Evolutionary conservation across 495 filamentous ascomycete species (phyloP), one percentile per base, ranked within the genome.

Genomic region (Pseudevernia furfuracea): DNA sequence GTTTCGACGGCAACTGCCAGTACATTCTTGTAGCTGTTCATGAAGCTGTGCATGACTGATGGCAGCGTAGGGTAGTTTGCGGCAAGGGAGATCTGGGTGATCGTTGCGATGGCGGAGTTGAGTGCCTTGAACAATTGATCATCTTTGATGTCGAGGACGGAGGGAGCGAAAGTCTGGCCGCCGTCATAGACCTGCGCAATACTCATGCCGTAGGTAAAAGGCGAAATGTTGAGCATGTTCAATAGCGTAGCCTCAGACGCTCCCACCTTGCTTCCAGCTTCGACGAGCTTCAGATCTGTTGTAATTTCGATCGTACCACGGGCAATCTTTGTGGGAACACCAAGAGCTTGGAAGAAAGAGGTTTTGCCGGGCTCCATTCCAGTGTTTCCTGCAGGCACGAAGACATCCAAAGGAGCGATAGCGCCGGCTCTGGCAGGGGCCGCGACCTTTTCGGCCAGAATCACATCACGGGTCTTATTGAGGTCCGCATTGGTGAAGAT

Each of bases 251-350:
- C 93, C 84, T 99, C 94, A 75, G 94, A 99, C 74, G 94, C 88
- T 76, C 95, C 94, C 82, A 99, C 94, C 83, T 96, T 96, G 82
- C 46, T 81, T 63, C 88, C 88, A 66, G 90, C 86, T 82, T 96
- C 91, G 80, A 97, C 88, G 73, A 99, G 88, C 89, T 96, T 97
- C 74, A 99, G 82, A 74, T 99, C 94, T 72, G 88, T 85, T 61
- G 92, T 96, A 78, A 99, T 99, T 92, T 99, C 94, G 77, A 99
- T 97, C 82, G 94, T 99, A 92, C 94, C 94, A 96, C 94, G 95
- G 73, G 94, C 94, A 81, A 99, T 99, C 89, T 99, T 99, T 83
- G 94, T 99, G 76, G 94, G 94, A 79, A 99, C 91, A 89, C 94
- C 94, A 77, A 99, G 95, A 75, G 94, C 94, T 85, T 99, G 94